phyloP scores from a whole-genome alignment of 1,139 yeast species.

The Insectozyma bohioensis region DNA sequence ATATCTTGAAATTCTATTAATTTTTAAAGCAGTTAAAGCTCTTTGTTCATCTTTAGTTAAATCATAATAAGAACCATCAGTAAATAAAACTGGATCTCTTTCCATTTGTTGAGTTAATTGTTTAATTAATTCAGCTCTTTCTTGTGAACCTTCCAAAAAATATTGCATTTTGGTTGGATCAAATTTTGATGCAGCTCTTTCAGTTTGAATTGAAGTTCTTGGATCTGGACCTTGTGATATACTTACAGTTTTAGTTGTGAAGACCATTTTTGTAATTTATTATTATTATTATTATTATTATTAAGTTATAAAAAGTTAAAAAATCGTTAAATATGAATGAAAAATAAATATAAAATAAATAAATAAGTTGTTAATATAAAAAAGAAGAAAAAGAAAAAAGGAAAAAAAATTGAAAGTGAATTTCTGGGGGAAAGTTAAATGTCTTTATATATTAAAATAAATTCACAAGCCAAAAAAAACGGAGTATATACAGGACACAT shows the following conservation, averaged over 20 bases:
- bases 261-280: slow-evolving; percentile 10
- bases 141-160: slow-evolving; percentile 41
- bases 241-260: slow-evolving; percentile 14
- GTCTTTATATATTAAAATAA: slow-evolving; percentile 9
- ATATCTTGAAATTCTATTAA: slow-evolving; percentile 38
- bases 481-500: too few species aligned
- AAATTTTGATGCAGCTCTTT: slow-evolving; percentile 30
- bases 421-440: slow-evolving; percentile 9
- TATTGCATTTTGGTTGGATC: slow-evolving; percentile 38
- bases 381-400: slow-evolving; percentile 4
- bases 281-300: too few species aligned
- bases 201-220: slow-evolving; percentile 28
- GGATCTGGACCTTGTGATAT: slow-evolving; percentile 36
- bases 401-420: slow-evolving; percentile 1
- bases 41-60: slow-evolving; percentile 36
- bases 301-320: background rate
- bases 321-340: slow-evolving; percentile 1
- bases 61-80: slow-evolving; percentile 37
- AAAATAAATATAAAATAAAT: slow-evolving; percentile 1
- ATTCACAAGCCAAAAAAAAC: slow-evolving; percentile 4
- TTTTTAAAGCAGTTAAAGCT: slow-evolving; percentile 36
- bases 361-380: slow-evolving; percentile 1
- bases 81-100: slow-evolving; percentile 42
- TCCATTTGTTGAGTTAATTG: slow-evolving; percentile 38
- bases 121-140: slow-evolving; percentile 30